Percentiles rank a stretch among this genome's conserved stretches.
phyloP scores from a whole-genome alignment of 1,284 basidiomycete genomes.

The Leccinum subatratum region DNA sequence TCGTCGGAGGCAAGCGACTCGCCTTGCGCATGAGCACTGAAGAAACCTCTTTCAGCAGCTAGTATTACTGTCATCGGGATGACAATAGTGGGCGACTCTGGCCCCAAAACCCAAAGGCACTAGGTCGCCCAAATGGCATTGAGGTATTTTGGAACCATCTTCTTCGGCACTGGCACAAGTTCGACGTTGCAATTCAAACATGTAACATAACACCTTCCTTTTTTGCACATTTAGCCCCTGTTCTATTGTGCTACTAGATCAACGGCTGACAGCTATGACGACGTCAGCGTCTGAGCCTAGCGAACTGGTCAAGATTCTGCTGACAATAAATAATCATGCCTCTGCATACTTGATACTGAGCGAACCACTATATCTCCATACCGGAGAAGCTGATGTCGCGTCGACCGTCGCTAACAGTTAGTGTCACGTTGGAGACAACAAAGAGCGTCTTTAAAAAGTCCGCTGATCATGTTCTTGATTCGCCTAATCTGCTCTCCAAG shows the following conservation, averaged over 20 bases:
- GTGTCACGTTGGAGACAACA: constrained; percentile 66
- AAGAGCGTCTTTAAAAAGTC: constrained; percentile 65
- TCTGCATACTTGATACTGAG: constrained; percentile 41
- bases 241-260: neutral
- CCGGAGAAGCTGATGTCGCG: constrained; percentile 34
- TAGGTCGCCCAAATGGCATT: constrained; percentile 60
- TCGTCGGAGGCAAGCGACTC: constrained; percentile 67
- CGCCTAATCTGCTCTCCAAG: neutral
- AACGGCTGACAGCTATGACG: neutral
- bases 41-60: constrained; percentile 54
- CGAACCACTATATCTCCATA: constrained; percentile 48
- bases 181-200: constrained; percentile 9
- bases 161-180: no score
- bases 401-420: constrained; percentile 45
- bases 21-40: constrained; percentile 57
- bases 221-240: constrained; percentile 18
- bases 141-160: constrained; percentile 61
- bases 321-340: neutral
- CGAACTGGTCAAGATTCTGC: neutral
- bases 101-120: constrained; percentile 44
- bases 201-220: constrained; percentile 8
- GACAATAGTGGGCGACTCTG: constrained; percentile 59
- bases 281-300: constrained; percentile 18
- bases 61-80: constrained; percentile 46
- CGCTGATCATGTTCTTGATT: constrained; percentile 37